Evolutionary conservation across 768 basidiomycete species (phyloP).

Genomic region (Royoungia palumana): DNA sequence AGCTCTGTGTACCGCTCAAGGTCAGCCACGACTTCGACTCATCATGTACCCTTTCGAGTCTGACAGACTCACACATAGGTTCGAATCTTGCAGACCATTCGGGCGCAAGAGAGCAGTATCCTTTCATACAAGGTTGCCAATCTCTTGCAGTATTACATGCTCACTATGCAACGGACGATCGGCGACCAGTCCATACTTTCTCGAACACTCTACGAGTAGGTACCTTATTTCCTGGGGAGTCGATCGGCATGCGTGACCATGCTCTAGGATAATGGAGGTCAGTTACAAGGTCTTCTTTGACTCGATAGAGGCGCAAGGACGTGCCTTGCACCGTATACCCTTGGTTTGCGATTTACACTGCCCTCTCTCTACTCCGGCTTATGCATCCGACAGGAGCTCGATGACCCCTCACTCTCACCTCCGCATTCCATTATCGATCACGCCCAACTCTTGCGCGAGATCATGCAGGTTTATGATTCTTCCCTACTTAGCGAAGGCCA

Average conservation of each 20-base stretch:
- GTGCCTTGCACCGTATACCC: conserved; percentile 52
- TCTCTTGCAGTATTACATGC: conserved; percentile 88
- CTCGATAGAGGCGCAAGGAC: conserved; percentile 80
- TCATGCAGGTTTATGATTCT: conserved; percentile 85
- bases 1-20: conserved; percentile 86
- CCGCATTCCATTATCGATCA: conserved; percentile 81
- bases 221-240: neutral
- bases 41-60: neutral
- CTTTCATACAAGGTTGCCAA: conserved; percentile 91
- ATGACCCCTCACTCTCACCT: conserved; percentile 69
- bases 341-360: conserved; percentile 40
- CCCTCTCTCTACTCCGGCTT: neutral
- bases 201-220: conserved; percentile 75
- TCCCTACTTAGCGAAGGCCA: conserved; percentile 64
- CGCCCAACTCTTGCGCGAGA: conserved; percentile 78
- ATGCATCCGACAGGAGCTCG: conserved; percentile 45
- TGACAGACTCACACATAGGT: conserved; percentile 42
- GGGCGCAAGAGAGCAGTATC: conserved; percentile 91
- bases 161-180: conserved; percentile 91
- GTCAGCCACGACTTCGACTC: conserved; percentile 36
- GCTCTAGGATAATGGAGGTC: conserved; percentile 66
- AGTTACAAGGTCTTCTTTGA: conserved; percentile 87
- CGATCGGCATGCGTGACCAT: neutral
- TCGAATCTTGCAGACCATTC: conserved; percentile 89
- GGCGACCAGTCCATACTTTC: conserved; percentile 80